Percentiles rank a stretch among this genome's conserved stretches.
Evolutionary conservation across 495 filamentous ascomycete genomes (phyloP).

Genomic region (Symbiotaphrina buchneri): DNA sequence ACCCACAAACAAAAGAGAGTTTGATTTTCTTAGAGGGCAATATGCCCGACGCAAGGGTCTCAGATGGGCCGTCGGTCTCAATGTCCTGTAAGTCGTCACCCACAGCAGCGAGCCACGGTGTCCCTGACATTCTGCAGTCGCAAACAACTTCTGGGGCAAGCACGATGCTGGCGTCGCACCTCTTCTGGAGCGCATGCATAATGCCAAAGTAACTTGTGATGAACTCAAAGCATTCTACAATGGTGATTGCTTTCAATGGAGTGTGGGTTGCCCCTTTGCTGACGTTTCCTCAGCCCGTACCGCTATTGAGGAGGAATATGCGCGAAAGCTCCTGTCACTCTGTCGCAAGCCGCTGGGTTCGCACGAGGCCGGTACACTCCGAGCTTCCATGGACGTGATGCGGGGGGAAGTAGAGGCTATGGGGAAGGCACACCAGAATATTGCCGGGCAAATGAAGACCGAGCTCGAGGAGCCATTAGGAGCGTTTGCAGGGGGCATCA

Average conservation of each 20-base stretch:
- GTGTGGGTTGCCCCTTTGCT: background rate
- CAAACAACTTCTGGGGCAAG: constrained; percentile 99
- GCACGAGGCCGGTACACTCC: constrained; percentile 67
- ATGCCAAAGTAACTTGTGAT: constrained; percentile 85
- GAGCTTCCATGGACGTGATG: constrained; percentile 61
- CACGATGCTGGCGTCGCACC: constrained; percentile 91
- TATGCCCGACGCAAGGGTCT: constrained; percentile 34
- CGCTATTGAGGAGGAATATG: constrained; percentile 91
- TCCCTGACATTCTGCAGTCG: constrained; percentile 32
- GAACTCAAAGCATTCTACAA: constrained; percentile 85
- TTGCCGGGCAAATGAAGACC: constrained; percentile 82
- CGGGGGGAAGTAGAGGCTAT: constrained; percentile 86
- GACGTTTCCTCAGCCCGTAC: constrained; percentile 35
- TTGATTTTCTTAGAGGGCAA: too few relatives aligned
- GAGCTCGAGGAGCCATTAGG: constrained; percentile 90
- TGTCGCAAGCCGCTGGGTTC: constrained; percentile 79
- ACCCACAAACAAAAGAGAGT: too few relatives aligned
- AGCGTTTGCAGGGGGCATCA: constrained; percentile 81
- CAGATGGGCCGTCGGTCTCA: constrained; percentile 38
- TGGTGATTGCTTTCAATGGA: constrained; percentile 23
- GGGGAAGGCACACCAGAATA: constrained; percentile 76
- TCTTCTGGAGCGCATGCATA: constrained; percentile 88
- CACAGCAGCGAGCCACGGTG: too few relatives aligned
- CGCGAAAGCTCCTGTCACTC: constrained; percentile 72
- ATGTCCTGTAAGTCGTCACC: constrained; percentile 30